Evolutionary conservation across 768 basidiomycete genomes (phyloP).

Genomic region (Trametes cubensis): DNA sequence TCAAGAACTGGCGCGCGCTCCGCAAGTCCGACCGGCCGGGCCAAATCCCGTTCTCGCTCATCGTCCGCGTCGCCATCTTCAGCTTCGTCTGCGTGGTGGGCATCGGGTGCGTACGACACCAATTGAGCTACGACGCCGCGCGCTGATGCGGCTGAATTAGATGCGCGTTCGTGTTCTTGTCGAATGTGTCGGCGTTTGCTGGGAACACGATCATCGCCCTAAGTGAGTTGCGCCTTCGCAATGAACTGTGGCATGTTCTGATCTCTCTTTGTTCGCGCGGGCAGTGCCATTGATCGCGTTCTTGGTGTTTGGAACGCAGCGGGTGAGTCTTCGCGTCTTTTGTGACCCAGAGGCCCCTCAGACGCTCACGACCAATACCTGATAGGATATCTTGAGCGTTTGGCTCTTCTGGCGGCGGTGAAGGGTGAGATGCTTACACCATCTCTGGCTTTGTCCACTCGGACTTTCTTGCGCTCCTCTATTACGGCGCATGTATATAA

Average conservation of each 20-base stretch:
- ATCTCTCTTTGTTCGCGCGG: not conserved
- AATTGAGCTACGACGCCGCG: too few relatives aligned
- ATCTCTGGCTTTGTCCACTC: not conserved
- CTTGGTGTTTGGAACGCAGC: constrained; percentile 22
- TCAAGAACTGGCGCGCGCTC: constrained; percentile 23
- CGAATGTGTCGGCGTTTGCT: constrained; percentile 16
- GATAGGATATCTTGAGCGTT: constrained; percentile 18
- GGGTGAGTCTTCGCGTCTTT: not conserved
- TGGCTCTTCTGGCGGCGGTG: constrained; percentile 22
- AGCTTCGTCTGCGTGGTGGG: constrained; percentile 23
- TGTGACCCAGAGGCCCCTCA: not conserved
- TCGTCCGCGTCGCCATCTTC: constrained; percentile 22
- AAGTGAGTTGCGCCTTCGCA: not conserved
- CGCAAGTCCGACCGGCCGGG: constrained; percentile 22
- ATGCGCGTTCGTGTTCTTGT: constrained; percentile 22
- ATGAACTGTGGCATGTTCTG: not conserved
- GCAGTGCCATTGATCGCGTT: constrained; percentile 23
- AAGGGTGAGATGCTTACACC: not conserved
- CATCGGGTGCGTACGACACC: constrained; percentile 8
- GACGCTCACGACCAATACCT: not conserved
- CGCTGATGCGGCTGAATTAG: not conserved
- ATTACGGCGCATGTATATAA: too few relatives aligned
- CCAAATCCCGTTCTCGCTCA: constrained; percentile 22
- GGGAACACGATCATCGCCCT: constrained; percentile 21
- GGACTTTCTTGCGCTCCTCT: not conserved